A percentile compares a stretch with the other conserved stretches of the same genome.
Evolutionary conservation across 2,329 filamentous ascomycete species (phyloP).

Genomic region (Cercospora sp.): DNA sequence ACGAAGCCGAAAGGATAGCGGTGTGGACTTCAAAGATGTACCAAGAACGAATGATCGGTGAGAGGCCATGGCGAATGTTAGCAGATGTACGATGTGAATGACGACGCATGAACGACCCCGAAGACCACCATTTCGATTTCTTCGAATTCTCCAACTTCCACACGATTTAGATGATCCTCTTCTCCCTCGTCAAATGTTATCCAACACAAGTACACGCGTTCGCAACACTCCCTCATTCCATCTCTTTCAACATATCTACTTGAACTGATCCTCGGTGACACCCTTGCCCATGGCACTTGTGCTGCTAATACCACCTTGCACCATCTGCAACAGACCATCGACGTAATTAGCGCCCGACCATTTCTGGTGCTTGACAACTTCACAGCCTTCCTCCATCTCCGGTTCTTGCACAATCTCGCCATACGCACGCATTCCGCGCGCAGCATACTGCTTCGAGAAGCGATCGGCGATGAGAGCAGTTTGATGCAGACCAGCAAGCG

Average conservation of each 20-base stretch:
- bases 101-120: background rate
- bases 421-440: constrained; percentile 84
- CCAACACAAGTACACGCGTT: background rate
- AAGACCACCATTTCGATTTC: background rate
- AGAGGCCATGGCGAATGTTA: background rate
- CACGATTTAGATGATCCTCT: background rate
- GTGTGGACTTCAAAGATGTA: constrained; percentile 8
- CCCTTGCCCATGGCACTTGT: constrained; percentile 97
- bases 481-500: constrained; percentile 93
- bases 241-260: constrained; percentile 17
- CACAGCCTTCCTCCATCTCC: constrained; percentile 85
- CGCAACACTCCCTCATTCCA: background rate
- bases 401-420: constrained; percentile 97
- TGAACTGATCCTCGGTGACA: constrained; percentile 95
- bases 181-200: background rate
- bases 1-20: constrained; percentile 3
- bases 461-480: constrained; percentile 88
- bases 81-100: background rate
- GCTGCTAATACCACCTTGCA: constrained; percentile 85
- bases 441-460: constrained; percentile 77
- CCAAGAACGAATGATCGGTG: background rate
- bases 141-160: background rate
- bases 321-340: constrained; percentile 95
- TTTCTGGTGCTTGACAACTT: constrained; percentile 98
- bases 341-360: constrained; percentile 95